Evolutionary conservation across 2,329 filamentous ascomycete species (phyloP), one percentile per base, ranked within the genome.

Genomic region (Thermoascus crustaceus): DNA sequence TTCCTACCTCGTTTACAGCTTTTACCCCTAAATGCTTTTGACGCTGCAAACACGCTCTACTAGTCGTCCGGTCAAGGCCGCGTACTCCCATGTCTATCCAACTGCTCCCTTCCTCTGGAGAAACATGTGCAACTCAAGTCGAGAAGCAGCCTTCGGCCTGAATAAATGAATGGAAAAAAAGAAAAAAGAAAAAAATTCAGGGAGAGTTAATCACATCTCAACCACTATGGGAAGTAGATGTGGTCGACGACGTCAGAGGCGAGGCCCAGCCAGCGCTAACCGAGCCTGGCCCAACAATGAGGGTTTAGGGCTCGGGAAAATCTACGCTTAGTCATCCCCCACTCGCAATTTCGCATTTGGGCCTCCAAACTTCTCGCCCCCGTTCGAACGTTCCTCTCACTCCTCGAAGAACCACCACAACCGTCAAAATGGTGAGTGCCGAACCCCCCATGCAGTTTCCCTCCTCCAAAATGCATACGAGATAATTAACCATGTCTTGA

Each of bases 331-430:
- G 53, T 57, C 53, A 56, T 54, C 43, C 54, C 55, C 57, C 57
- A 61, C 57, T 58, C 43, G 49, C n/a, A 57, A 54, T 57, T 57
- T 58, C 52, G 49, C 53, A 58, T 45, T 50, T 52, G 44, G n/a
- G 45, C 39, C 37, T 43, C 43, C 29, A 46, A 44, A 47, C 40
- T 48, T 51, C 45, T 35, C 30, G 41, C 41, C 38, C 41, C 39
- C 40, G 38, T 31, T 44, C 43, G 46, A 47, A 38, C 38, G 46
- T 40, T 53, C 47, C 48, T 53, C 45, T 47, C 45, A 46, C 45
- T 45, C 44, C 49, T 55, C 47, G 49, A 60, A 56, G 52, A 53
- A 55, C 52, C 49, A 50, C 48, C 51, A 44, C 52, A 55, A 53
- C 51, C 52, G 51, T 46, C 54, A 60, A 56, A 53, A 62, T 62